phyloP scores from a whole-genome alignment of 202 grass and related monocot species.

The Elaeis oleifera region DNA sequence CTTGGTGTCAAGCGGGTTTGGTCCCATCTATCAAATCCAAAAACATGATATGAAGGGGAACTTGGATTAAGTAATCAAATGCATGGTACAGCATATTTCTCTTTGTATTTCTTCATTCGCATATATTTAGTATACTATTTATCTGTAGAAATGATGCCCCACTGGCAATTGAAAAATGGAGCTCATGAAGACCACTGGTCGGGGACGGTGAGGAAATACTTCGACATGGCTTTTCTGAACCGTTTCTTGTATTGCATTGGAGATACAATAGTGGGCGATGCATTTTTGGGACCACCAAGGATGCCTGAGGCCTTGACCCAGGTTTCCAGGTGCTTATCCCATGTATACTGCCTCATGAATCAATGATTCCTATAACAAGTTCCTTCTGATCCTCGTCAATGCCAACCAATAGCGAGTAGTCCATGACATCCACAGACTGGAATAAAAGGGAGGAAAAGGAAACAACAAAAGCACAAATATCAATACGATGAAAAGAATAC shows the following conservation, averaged over 20 bases:
- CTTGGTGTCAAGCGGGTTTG: too few relatives aligned
- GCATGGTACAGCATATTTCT: too few relatives aligned
- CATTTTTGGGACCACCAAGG: slow-evolving; percentile 68
- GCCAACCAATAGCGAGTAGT: slow-evolving; percentile 77
- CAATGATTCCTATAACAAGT: slow-evolving; percentile 73
- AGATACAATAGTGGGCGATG: slow-evolving; percentile 64
- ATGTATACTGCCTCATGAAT: slow-evolving; percentile 83
- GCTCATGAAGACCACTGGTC: slow-evolving; percentile 44
- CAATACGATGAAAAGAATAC: too few relatives aligned
- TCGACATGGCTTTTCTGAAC: slow-evolving; percentile 84
- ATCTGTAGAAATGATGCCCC: neutral
- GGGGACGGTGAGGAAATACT: slow-evolving; percentile 69
- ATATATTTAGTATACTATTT: too few relatives aligned
- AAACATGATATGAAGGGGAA: too few relatives aligned
- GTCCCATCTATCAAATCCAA: too few relatives aligned
- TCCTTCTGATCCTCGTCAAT: slow-evolving; percentile 63
- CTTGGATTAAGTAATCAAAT: too few relatives aligned
- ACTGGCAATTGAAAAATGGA: neutral
- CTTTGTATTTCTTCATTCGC: too few relatives aligned
- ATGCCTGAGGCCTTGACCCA: slow-evolving; percentile 91
- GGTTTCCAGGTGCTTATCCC: slow-evolving; percentile 91
- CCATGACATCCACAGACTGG: slow-evolving; percentile 75
- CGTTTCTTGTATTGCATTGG: slow-evolving; percentile 82
- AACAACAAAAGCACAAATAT: neutral
- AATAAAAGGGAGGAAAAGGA: neutral